Evolutionary conservation across 2,329 filamentous ascomycete genomes (phyloP), one percentile per base, ranked within the genome.

Genomic region (Exutisphaerella laricina): DNA sequence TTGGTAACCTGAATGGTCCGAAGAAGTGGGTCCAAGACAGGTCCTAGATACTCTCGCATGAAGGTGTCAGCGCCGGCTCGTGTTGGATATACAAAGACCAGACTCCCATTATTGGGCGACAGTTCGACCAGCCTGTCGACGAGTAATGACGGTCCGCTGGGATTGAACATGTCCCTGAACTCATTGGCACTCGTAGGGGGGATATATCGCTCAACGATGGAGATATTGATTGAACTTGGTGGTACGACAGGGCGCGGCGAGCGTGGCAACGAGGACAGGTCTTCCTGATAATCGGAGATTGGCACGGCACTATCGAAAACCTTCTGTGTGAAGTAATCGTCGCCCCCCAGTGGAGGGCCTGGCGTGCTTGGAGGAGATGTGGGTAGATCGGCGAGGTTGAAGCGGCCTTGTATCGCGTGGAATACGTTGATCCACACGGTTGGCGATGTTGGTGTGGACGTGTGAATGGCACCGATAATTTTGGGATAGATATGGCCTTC

Each of bases 161-260:
- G 63, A 12, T 66, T 68, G 58, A 82, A 82, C 55, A 82, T 71
- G 49, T 79, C 73, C 22, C 67, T 62, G 46, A 79, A 79, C 56
- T 83, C 79, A 51, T 76, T 70, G 1, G 65, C 57, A 16, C 72
- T 78, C 0, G 77, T 72, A 2, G 79, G 79, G 13, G 79, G 79
- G n/a, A 83, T 77, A 58, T 80, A 82, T 26, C 79, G 74, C 61
- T 83, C 79, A 3, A 82, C 69, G 9, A 82, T 68, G 2, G 78
- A 76, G 29, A 82, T 66, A 41, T 81, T 71, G 48, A 82, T 75
- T 37, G 73, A 78, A 13, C 70, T 71, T 0, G 78, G 79, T 4
- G 77, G 74, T 1, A 80, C 78, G 31, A 80, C 71, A 2, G 77
- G 77, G 42, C 71, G 67, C 8, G 77, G 77, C 9, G 71, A 73